Evolutionary conservation across 2,329 filamentous ascomycete species (phyloP), one percentile per base, ranked within the genome.

Genomic region (Didymella arachidicola): DNA sequence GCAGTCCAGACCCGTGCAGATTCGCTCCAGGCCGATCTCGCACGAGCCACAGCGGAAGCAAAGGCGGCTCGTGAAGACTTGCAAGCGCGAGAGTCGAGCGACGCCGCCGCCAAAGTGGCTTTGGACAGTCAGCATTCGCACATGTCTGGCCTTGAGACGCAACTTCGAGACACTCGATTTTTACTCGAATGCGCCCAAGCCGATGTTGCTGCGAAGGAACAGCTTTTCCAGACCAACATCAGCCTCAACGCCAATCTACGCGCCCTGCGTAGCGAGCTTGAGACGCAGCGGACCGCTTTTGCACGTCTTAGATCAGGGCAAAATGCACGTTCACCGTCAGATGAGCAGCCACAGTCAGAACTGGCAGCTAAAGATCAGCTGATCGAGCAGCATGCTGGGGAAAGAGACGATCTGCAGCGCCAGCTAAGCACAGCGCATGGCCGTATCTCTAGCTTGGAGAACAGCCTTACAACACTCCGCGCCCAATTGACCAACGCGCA

Each of bases 401-500:
- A 68, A n/a, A 66, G 68, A 41, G 67, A 74, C 39, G 53, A 54
- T 7, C 49, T 69, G 14, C 71, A 75, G 32, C 66, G 71, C 36
- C 65, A 57, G 8, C 49, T 71, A 6, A 71, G 64, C 53, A 65
- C 60, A 26, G 66, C 71, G 10, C 66, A 72, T 49, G 71, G 71
- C 8, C 69, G 71, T 7, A 63, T 72, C n/a, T 63, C 73, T 42
- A 66, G 70, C 12, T 66, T 76, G 10, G 73, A 75, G 46, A 52
- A 50, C 8, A 68, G 63, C 14, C 60, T 72, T 8, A 59, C 65
- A 5, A 56, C 65, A 5, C 65, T 77, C n/a, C 74, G 74, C 30
- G 64, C 72, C 41, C 73, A 76, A 50, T 68, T 77, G 12, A 63
- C 69, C 8, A 68, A 76, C 51, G 68, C 71, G 11, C 72, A 72